These are phyloP conservation scores for Aegilops sharonensis DNA, from an alignment of 176 grass and related monocot genomes.

Conservation along the genomic window DNA sequence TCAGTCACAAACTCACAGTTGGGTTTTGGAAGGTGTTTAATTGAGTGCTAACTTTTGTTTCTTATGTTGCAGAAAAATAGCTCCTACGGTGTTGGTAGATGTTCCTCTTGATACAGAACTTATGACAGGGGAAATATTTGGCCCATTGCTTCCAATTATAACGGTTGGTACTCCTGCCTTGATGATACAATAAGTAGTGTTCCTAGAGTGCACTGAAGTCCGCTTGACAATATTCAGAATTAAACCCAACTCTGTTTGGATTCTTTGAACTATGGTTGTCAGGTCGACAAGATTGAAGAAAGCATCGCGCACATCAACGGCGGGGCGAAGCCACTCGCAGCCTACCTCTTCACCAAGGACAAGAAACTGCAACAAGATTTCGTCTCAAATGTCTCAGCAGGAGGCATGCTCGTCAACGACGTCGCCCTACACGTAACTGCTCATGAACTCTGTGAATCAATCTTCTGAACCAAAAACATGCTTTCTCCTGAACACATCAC, in stretches of 20 bases:
- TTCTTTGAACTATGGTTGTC: not conserved
- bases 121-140: conserved; percentile 81
- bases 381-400: conserved; percentile 55
- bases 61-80: conserved; percentile 61
- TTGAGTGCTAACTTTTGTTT: conserved; percentile 6
- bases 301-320: conserved; percentile 66
- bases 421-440: conserved; percentile 64
- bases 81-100: conserved; percentile 74
- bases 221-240: not conserved
- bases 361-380: conserved; percentile 73
- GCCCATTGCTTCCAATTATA: conserved; percentile 78
- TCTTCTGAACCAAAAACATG: not conserved
- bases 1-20: not conserved
- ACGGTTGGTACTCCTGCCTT: conserved; percentile 49
- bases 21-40: not conserved
- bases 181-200: not conserved
- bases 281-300: conserved; percentile 87
- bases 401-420: conserved; percentile 86
- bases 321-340: conserved; percentile 72
- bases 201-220: not conserved
- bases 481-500: too few relatives aligned
- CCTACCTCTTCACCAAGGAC: conserved; percentile 91
- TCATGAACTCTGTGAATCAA: not conserved
- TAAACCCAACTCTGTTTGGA: not conserved
- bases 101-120: conserved; percentile 64